Evolutionary conservation across 345 rosid species (phyloP).

Genomic region (Jatropha curcas): DNA sequence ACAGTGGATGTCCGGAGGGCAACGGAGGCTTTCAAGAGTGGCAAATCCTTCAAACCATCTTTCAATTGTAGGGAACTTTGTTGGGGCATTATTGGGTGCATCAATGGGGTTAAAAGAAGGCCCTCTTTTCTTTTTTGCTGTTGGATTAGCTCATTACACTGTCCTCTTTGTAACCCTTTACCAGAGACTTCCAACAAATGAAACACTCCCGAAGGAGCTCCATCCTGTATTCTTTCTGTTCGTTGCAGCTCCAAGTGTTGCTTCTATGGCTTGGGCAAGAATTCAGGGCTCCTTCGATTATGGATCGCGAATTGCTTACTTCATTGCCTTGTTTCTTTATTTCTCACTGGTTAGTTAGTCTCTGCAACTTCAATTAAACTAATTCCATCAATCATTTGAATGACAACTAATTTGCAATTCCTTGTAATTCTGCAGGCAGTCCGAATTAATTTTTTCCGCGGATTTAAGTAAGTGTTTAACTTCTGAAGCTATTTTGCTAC

Average conservation of each 20-base stretch:
- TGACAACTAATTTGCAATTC: not conserved
- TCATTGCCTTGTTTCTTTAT: constrained; percentile 85
- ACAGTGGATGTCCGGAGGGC: constrained; percentile 97
- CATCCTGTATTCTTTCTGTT: constrained; percentile 95
- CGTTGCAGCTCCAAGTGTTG: constrained; percentile 86
- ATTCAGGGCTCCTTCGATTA: constrained; percentile 69
- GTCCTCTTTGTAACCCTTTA: constrained; percentile 91
- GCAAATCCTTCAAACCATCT: constrained; percentile 95
- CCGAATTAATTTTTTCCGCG: constrained; percentile 72
- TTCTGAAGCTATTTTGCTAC: not conserved
- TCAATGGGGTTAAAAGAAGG: constrained; percentile 92
- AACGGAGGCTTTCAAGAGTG: constrained; percentile 81
- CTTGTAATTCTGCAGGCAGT: constrained; percentile 58
- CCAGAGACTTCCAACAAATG: constrained; percentile 89
- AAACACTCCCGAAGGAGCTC: constrained; percentile 85
- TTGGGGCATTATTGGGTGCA: constrained; percentile 87
- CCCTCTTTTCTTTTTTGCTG: constrained; percentile 82
- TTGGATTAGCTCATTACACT: constrained; percentile 79
- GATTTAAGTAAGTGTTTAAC: constrained; percentile 55
- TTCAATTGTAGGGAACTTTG: constrained; percentile 79
- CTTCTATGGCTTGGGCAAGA: constrained; percentile 87
- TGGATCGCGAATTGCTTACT: constrained; percentile 76
- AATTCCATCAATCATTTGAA: not conserved
- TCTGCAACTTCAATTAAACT: not conserved
- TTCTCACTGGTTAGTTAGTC: constrained; percentile 73